Evolutionary conservation across 2,329 filamentous ascomycete species (phyloP).

Genomic region (Acarospora socialis): DNA sequence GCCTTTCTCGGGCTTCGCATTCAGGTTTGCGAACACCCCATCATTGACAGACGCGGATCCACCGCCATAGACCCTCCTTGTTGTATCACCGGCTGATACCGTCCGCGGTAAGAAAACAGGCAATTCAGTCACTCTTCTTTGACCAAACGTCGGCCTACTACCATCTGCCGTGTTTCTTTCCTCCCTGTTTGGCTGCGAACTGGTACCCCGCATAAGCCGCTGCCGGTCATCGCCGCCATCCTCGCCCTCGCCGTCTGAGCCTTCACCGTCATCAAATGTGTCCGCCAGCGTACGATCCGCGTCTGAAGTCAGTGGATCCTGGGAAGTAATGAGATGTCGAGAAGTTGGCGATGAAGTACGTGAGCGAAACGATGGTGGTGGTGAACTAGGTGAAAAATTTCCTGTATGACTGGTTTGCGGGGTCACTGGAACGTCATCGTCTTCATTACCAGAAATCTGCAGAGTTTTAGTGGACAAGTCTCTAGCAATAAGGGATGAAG

Average conservation of each 20-base stretch:
- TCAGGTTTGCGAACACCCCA: conserved; percentile 91
- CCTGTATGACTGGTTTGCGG: background rate
- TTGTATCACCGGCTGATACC: background rate
- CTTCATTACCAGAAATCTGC: conserved; percentile 11
- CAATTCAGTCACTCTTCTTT: conserved; percentile 9
- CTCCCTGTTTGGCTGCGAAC: conserved; percentile 18
- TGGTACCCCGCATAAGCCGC: conserved; percentile 61
- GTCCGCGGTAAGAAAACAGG: conserved; percentile 4
- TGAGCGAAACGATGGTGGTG: conserved; percentile 41
- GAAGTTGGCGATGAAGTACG: conserved; percentile 54
- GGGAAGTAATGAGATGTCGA: conserved; percentile 37
- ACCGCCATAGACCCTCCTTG: conserved; percentile 21
- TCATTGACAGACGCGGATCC: conserved; percentile 55
- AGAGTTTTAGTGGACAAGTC: background rate
- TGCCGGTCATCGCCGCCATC: conserved; percentile 70
- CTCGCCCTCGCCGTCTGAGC: conserved; percentile 53
- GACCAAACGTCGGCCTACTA: conserved; percentile 31
- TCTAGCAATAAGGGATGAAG: background rate
- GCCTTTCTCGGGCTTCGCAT: conserved; percentile 71
- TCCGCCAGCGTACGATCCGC: conserved; percentile 78
- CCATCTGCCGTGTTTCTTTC: conserved; percentile 18
- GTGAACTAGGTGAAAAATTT: conserved; percentile 7
- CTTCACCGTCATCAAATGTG: conserved; percentile 74
- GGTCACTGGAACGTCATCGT: conserved; percentile 6
- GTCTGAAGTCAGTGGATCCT: conserved; percentile 36